phyloP scores from a whole-genome alignment of 768 basidiomycete species.

The Agrocybe pediades region DNA sequence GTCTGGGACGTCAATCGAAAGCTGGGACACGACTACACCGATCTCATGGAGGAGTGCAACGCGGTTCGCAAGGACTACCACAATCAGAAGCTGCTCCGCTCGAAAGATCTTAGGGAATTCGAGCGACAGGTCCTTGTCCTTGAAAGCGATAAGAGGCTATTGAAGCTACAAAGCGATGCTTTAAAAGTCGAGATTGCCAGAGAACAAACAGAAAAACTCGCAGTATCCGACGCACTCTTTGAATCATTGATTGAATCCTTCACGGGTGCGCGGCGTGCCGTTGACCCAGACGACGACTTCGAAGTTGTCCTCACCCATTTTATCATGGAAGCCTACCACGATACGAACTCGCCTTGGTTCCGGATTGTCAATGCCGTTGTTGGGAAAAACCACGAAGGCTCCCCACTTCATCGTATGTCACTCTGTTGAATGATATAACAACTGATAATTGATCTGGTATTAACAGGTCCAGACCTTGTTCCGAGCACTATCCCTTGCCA shows the following conservation, averaged over 20 bases:
- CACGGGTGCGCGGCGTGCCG: no score
- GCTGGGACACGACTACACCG: constrained; percentile 12
- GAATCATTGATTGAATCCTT: constrained; percentile 36
- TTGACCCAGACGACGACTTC: constrained; percentile 31
- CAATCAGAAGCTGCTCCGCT: constrained; percentile 1
- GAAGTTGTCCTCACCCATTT: constrained; percentile 46
- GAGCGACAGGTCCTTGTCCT: neutral
- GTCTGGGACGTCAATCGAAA: constrained; percentile 25
- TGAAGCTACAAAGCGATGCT: neutral
- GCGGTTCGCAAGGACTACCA: constrained; percentile 25
- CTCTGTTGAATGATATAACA: no score
- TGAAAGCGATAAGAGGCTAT: neutral
- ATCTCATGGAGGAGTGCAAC: constrained; percentile 27
- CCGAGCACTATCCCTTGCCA: no score
- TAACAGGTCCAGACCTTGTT: no score
- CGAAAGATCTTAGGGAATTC: neutral
- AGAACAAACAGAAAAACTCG: constrained; percentile 4
- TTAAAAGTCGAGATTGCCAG: neutral
- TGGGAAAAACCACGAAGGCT: constrained; percentile 37
- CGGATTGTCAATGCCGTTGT: constrained; percentile 36
- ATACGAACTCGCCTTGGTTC: constrained; percentile 42
- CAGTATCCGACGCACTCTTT: constrained; percentile 34
- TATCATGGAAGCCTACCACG: constrained; percentile 41
- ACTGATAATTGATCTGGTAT: no score
- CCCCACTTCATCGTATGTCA: no score